Evolutionary conservation across 1,284 basidiomycete species (phyloP).

Genomic region (Amylostereum areolatum): DNA sequence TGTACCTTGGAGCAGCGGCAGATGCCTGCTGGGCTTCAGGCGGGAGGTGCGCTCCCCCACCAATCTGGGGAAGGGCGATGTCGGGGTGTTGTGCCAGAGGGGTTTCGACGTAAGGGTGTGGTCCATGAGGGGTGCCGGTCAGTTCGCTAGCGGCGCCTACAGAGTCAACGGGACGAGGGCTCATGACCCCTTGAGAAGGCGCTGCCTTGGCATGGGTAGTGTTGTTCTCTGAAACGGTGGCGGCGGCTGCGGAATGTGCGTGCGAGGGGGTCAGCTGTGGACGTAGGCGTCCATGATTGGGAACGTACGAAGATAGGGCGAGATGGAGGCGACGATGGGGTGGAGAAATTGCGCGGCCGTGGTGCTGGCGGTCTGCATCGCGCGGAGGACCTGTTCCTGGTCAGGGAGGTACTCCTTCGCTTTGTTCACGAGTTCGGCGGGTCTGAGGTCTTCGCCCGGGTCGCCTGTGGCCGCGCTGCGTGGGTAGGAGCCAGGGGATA

Average conservation of each 20-base stretch:
- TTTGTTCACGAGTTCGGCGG: constrained; percentile 1
- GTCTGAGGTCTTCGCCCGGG: neutral
- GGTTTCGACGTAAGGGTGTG: too few relatives aligned
- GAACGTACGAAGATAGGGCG: constrained; percentile 22
- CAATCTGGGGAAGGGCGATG: too few relatives aligned
- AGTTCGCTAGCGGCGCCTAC: too few relatives aligned
- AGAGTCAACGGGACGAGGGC: too few relatives aligned
- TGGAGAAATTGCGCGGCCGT: constrained; percentile 22
- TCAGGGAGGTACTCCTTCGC: neutral
- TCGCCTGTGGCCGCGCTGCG: neutral
- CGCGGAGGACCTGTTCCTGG: constrained; percentile 7
- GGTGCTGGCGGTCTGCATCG: constrained; percentile 15
- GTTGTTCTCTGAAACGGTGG: constrained; percentile 1
- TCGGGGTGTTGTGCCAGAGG: too few relatives aligned
- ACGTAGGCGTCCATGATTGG: neutral
- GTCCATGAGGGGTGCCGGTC: too few relatives aligned
- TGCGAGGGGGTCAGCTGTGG: neutral
- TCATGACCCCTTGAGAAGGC: too few relatives aligned
- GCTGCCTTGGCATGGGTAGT: too few relatives aligned
- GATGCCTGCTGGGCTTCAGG: too few relatives aligned
- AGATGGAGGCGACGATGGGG: constrained; percentile 19
- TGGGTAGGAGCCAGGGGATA: constrained; percentile 1
- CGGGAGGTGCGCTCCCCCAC: too few relatives aligned
- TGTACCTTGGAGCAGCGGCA: too few relatives aligned
- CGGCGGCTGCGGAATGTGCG: neutral